Conservation (phyloP, 2,329 filamentous ascomycete genomes). For the Verticillium albo-atrum region DNA sequence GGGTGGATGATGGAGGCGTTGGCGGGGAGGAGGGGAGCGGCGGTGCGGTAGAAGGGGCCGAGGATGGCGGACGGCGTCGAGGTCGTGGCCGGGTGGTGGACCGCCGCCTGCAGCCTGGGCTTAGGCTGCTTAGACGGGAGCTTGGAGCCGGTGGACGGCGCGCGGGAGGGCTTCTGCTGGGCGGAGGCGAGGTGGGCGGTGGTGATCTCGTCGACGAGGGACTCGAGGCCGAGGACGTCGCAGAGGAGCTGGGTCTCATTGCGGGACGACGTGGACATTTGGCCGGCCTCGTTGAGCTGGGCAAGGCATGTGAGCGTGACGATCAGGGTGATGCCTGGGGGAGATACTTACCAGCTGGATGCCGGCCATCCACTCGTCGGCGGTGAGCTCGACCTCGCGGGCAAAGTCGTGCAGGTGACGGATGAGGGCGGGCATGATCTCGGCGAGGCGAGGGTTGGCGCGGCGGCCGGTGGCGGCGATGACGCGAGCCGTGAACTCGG, state of each 20-base stretch:
- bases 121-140: no score
- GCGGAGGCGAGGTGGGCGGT: constrained; percentile 24
- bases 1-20: constrained; percentile 49
- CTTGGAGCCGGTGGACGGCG: no score
- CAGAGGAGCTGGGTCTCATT: constrained; percentile 66
- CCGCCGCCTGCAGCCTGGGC: not conserved
- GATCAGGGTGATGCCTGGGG: not conserved
- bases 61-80: constrained; percentile 62
- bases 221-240: constrained; percentile 65
- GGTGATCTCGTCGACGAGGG: constrained; percentile 58
- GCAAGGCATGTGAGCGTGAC: not conserved
- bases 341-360: constrained; percentile 46
- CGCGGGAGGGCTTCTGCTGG: constrained; percentile 22
- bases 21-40: constrained; percentile 54
- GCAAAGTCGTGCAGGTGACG: constrained; percentile 65
- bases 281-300: constrained; percentile 59
- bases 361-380: constrained; percentile 62
- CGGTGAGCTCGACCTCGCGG: constrained; percentile 60
- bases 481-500: constrained; percentile 56
- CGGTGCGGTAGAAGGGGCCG: constrained; percentile 64
- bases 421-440: constrained; percentile 55
- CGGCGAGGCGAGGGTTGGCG: constrained; percentile 52
- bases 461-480: constrained; percentile 61
- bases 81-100: not conserved
- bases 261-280: constrained; percentile 56